Evolutionary conservation across 129 eudicot genomes (phyloP), one percentile per base, ranked within the genome.

Genomic region (Kitagawia praeruptora): DNA sequence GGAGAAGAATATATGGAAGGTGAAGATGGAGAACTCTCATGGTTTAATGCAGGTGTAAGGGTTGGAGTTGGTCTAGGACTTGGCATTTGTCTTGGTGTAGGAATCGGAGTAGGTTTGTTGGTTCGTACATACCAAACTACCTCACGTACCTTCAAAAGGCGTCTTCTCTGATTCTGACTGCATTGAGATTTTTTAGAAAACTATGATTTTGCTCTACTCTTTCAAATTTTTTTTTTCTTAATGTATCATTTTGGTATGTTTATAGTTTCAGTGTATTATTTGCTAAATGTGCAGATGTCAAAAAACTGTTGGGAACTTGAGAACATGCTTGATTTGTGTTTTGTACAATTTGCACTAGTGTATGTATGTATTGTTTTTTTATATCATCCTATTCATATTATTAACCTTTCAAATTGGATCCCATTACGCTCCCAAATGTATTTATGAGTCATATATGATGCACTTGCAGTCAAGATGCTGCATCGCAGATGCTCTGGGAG

Each of bases 41-140:
- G 96, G 94, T 93, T 93, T 86, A 91, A 91, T 23, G 97, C 98
- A 61, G 98, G 98, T 38, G 96, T 93, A 8, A 81, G 98, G 80
- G 98, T 93, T 8, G 98, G 98, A 66, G 96, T 93, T 66, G 98
- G 98, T 23, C 86, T 93, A 31, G 98, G 98, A 64, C 96, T 93
- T 49, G 98, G 98, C 76, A 85, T 93, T 78, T 93, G 98, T 81
- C 84, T 93, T 11, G 98, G 98, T 23, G 83, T 90, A 6, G 98
- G 98, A 38, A 78, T 93, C 3, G 98, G 98, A 83, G 96, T 90
- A 70, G 98, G 98, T 70, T 85, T 93, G 79, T 83, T 93, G 71
- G 93, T 85, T 45, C 95, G 93, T 6, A 89, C 97, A 2, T 93
- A 93, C 82, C 91, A 88, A 63, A 80, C 93, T 67, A 89, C 98